Evolutionary conservation across 108 stramenopile genomes (phyloP).

Genomic region (Cyclotella baltica): DNA sequence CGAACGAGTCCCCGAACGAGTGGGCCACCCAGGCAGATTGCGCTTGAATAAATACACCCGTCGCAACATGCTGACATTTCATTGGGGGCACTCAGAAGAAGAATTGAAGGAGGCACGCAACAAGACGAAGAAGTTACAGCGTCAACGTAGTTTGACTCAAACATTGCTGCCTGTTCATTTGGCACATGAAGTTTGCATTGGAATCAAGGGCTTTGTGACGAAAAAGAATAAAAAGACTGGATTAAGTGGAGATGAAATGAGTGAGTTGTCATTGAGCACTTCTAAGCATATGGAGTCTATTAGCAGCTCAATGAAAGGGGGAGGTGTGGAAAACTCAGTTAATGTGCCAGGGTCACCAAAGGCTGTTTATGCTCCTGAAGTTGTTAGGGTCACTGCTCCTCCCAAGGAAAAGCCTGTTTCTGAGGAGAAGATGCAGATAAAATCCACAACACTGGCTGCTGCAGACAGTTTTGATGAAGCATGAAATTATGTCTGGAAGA

Average conservation of each 20-base stretch:
- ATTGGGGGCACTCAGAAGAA: slow-evolving; percentile 49
- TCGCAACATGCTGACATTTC: slow-evolving; percentile 33
- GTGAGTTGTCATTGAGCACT: slow-evolving; percentile 6
- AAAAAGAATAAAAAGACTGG: slow-evolving; percentile 14
- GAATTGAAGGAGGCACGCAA: slow-evolving; percentile 40
- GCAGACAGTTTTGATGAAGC: too few species aligned
- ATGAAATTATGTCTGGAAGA: too few species aligned
- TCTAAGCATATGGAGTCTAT: slow-evolving; percentile 6
- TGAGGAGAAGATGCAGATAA: too few species aligned
- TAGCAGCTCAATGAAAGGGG: not conserved
- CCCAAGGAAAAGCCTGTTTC: too few species aligned
- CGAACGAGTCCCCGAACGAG: slow-evolving; percentile 29
- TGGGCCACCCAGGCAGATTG: not conserved
- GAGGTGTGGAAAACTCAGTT: not conserved
- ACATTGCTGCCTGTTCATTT: slow-evolving; percentile 20
- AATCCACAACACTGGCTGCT: too few species aligned
- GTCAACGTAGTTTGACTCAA: slow-evolving; percentile 36
- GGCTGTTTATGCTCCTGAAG: too few species aligned
- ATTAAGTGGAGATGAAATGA: slow-evolving; percentile 27
- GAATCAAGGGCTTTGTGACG: slow-evolving; percentile 34
- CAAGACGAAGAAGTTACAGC: slow-evolving; percentile 38
- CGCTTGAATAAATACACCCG: slow-evolving; percentile 43
- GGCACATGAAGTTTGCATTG: slow-evolving; percentile 27
- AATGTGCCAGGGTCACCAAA: not conserved
- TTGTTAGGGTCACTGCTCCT: too few species aligned